Percentiles rank a stretch among this genome's conserved stretches.
These are phyloP conservation scores for Paspalum vaginatum DNA, from an alignment of 176 grass and related monocot species.

Conservation along the genomic window DNA sequence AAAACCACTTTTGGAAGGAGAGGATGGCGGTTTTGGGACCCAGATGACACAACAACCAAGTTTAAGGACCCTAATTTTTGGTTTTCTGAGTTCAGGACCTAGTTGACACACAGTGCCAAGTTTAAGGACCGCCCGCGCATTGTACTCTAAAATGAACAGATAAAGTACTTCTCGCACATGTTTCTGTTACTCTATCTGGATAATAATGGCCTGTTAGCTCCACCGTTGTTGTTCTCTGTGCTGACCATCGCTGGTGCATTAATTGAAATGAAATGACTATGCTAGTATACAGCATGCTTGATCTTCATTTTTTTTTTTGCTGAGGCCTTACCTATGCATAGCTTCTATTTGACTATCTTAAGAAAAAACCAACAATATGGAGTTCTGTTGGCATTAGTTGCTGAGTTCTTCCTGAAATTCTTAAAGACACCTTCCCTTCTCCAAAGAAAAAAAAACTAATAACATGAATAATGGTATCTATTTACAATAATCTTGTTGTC, in stretches of 20 bases:
- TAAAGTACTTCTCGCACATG: not conserved
- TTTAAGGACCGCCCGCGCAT: no score
- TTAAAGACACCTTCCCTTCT: not conserved
- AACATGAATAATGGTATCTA: not conserved
- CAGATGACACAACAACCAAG: no score
- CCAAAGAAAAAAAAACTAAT: not conserved
- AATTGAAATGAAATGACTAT: slow-evolving; percentile 21
- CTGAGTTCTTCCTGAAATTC: not conserved
- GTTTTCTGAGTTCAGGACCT: no score
- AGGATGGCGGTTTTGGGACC: no score
- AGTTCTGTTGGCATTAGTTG: not conserved
- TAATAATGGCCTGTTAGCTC: not conserved
- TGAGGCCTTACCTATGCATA: not conserved
- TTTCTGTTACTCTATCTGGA: not conserved
- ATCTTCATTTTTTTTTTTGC: not conserved
- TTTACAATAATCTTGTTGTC: slow-evolving; percentile 11
- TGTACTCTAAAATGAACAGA: not conserved
- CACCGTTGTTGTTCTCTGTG: slow-evolving; percentile 18
- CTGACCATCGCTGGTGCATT: not conserved
- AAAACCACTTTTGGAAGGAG: no score
- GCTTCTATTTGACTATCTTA: not conserved
- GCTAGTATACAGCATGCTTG: not conserved
- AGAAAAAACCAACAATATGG: not conserved
- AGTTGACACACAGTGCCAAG: no score
- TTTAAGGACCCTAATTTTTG: no score